Evolutionary conservation across 2,329 filamentous ascomycete species (phyloP), one percentile per base, ranked within the genome.

Genomic region (Pseudocercospora macadamiae): DNA sequence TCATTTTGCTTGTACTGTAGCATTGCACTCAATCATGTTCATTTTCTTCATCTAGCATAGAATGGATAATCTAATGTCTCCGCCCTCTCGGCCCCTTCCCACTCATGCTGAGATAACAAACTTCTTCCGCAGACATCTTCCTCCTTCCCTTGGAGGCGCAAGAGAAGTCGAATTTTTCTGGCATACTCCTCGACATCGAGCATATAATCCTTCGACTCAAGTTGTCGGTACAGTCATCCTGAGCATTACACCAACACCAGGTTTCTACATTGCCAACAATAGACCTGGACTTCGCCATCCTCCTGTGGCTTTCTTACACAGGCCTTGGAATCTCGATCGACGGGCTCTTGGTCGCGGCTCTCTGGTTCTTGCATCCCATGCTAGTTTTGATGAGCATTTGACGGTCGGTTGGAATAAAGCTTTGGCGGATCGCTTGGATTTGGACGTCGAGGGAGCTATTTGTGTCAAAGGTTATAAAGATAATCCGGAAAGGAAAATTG

Each of bases 381-480:
- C 66, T 6, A 68, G 70, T 5, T 76, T 77, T 44, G 74, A 77
- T 44, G 73, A 76, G 56, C 56, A 72, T 9, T 60, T 77, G 34
- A 76, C 75, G 2, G 71, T 75, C 5, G 75, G 74, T 6, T 76
- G 71, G 69, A 77, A 77, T 42, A 54, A 64, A 3, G 65, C 65
- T 4, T 61, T 77, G 16, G 74, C 73, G 16, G 61, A 37, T 39
- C 68, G 70, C 3, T 59, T 77, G 8, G 71, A 70, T 3, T 62
- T 77, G 48, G 60, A 70, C 26, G 53, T 70, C 3, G 49, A 42
- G 0, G 28, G 34, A 3, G 69, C 69, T 36, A 51, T 71, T 3
- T 75, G 73, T 55, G 63, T 76, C 4, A 71, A 74, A 55, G 74
- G 75, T 9, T 77, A 76, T 60, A 77, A 75, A 57, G 72, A 71